Evolutionary conservation across 2,329 filamentous ascomycete genomes (phyloP).

Genomic region (Ascochyta rabiei): DNA sequence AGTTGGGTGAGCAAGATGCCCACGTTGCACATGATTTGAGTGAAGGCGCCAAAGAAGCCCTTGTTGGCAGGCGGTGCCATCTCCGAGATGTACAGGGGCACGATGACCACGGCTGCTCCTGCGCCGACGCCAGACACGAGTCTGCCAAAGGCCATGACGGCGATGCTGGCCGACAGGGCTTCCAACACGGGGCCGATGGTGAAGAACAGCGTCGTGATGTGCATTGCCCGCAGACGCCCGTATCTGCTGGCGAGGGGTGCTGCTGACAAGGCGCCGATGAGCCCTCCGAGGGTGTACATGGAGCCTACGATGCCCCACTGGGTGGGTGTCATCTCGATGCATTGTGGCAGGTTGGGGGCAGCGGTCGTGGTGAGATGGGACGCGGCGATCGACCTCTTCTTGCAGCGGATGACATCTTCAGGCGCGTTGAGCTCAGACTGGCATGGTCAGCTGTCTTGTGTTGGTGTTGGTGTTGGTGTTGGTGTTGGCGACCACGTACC

Average conservation of each 20-base stretch:
- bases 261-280: constrained; percentile 79
- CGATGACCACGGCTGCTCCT: constrained; percentile 88
- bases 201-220: constrained; percentile 77
- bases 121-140: constrained; percentile 83
- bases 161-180: constrained; percentile 71
- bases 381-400: constrained; percentile 61
- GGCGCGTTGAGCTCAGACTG: constrained; percentile 95
- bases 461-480: neutral
- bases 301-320: constrained; percentile 87
- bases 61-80: constrained; percentile 73
- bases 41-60: constrained; percentile 82
- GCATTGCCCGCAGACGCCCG: constrained; percentile 78
- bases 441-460: constrained; percentile 23
- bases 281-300: constrained; percentile 87
- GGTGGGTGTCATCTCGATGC: constrained; percentile 83
- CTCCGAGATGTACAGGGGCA: constrained; percentile 93
- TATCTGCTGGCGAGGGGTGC: constrained; percentile 79
- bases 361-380: constrained; percentile 36
- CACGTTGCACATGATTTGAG: constrained; percentile 91
- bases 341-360: constrained; percentile 65
- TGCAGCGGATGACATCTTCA: constrained; percentile 90
- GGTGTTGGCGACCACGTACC: constrained; percentile 57
- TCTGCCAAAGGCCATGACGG: constrained; percentile 73
- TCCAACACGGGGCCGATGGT: constrained; percentile 76
- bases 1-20: constrained; percentile 85